phyloP scores from a whole-genome alignment of 179 eudicot species.

The Silene vulgaris region DNA sequence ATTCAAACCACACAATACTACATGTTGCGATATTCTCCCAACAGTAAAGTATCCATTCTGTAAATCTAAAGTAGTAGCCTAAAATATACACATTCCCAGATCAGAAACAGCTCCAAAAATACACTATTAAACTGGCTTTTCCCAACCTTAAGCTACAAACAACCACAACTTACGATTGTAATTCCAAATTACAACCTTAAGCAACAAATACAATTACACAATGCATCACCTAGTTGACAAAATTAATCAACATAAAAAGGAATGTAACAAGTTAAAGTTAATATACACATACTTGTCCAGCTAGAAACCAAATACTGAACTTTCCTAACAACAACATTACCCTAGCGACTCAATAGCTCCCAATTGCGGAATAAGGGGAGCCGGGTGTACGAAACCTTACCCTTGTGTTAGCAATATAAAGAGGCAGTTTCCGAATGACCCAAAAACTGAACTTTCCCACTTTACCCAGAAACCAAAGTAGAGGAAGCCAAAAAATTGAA shows the following conservation, averaged over 20 bases:
- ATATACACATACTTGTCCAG: conserved; percentile 7
- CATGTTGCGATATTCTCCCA: not conserved
- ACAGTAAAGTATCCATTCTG: not conserved
- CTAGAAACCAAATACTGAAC: not conserved
- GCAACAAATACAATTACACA: not conserved
- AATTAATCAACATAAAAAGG: too few species aligned
- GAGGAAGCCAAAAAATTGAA: not conserved
- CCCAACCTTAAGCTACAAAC: not conserved
- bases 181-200: not conserved
- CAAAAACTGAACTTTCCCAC: not conserved
- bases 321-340: not conserved
- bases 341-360: too few species aligned
- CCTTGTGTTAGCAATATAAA: too few species aligned
- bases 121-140: conserved; percentile 13
- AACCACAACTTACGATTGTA: not conserved
- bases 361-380: too few species aligned
- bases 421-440: too few species aligned
- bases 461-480: not conserved
- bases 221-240: conserved; percentile 6
- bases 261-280: not conserved
- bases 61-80: not conserved
- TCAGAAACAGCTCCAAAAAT: not conserved
- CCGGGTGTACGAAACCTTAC: too few species aligned
- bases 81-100: not conserved
- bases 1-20: not conserved